Evolutionary conservation across 176 grass and related monocot species (phyloP), one percentile per base, ranked within the genome.

Genomic region (Poa annua): DNA sequence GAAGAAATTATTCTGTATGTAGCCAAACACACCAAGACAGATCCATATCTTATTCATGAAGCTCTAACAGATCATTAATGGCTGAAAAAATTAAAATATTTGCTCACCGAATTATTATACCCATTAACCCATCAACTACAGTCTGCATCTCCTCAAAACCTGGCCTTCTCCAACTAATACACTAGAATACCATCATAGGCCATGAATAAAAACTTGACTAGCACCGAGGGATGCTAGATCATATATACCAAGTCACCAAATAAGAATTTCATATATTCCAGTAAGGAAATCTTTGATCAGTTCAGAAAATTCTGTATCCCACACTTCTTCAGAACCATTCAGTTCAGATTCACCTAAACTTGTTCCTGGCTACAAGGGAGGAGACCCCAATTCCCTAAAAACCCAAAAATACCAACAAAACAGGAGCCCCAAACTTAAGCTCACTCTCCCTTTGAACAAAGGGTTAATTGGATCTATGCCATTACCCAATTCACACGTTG

Each of bases 11-110:
- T 3, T 73, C 20, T 65, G 14, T 3, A 24, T 64, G 20, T 13
- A 63, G 64, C 32, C 16, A 0, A 55, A 72, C 67, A 88, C 14
- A 57, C n/a, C 38, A 67, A 54, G 11, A 72, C 7, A 68, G 21
- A 66, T 26, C 47, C 14, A 29, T 66, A 75, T 60, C 36, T 78
- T 45, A 54, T 42, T 17, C 57, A 79, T 39, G 35, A 88, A 73
- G 80, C 45, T 71, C 20, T 60, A 55, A 59, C 19, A 77, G 4
- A 50, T 35, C 26, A 59, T 62, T 61, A 29, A 80, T 66, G 36
- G 15, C 35, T 38, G 33, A 8, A 69, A 76, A 29, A 29, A 29
- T 29, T 29, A 29, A 29, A 29, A 74, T 48, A 48, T 20, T 48
- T 61, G 4, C 49, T 62, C 72, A 59, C 21, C 3, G 1, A 60